Percentiles rank a stretch among this genome's conserved stretches.
Conservation (phyloP, 2,329 filamentous ascomycete genomes). For the Aspergillus floridensis region DNA sequence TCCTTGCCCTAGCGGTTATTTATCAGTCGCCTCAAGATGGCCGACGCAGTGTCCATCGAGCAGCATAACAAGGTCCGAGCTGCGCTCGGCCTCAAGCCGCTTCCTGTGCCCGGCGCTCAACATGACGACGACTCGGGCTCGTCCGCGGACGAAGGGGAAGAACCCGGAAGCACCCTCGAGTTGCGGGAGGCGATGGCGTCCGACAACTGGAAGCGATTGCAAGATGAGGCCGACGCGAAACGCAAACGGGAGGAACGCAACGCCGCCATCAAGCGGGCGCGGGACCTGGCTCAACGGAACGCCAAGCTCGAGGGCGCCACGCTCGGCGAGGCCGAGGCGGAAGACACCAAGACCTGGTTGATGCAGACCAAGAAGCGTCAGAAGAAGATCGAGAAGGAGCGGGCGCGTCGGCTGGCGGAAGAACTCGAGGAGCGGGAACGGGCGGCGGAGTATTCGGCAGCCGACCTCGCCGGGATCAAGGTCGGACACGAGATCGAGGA, state of each 20-base stretch:
- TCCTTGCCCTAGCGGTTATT: neutral
- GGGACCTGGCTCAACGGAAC: constrained; percentile 76
- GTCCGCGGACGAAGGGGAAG: constrained; percentile 56
- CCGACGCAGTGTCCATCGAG: constrained; percentile 70
- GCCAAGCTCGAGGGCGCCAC: constrained; percentile 77
- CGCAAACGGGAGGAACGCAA: constrained; percentile 74
- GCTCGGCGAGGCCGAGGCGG: constrained; percentile 68
- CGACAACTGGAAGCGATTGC: constrained; percentile 55
- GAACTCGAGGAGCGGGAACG: constrained; percentile 76
- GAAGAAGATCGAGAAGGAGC: constrained; percentile 77
- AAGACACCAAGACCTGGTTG: constrained; percentile 84
- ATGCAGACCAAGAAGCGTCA: constrained; percentile 88
- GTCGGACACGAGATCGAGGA: constrained; percentile 82
- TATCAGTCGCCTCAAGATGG: constrained; percentile 34
- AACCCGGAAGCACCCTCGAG: constrained; percentile 78
- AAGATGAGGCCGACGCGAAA: constrained; percentile 70
- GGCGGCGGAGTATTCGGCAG: constrained; percentile 74
- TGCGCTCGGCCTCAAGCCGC: constrained; percentile 83
- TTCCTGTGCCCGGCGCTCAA: constrained; percentile 72
- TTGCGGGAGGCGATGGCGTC: constrained; percentile 51
- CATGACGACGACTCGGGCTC: constrained; percentile 45
- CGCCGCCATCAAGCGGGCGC: constrained; percentile 81
- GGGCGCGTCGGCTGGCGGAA: constrained; percentile 67
- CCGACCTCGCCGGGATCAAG: constrained; percentile 84
- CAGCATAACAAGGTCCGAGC: constrained; percentile 90